Evolutionary conservation across 2,329 filamentous ascomycete genomes (phyloP), one percentile per base, ranked within the genome.

Genomic region (Neofusicoccum parvum): DNA sequence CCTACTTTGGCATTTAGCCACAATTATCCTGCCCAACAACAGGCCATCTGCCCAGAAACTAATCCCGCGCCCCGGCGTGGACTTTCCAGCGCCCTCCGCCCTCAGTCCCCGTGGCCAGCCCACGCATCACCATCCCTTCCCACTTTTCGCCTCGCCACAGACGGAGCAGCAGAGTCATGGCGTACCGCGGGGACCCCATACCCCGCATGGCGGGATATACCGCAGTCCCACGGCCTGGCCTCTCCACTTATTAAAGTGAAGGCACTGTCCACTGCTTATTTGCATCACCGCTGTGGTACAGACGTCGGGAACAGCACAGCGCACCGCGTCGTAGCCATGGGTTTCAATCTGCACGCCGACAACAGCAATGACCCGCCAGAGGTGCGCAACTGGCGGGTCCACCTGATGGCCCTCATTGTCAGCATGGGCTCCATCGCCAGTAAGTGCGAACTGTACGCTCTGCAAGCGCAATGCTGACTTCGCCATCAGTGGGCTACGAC

Each of bases 351-450:
- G 65, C 73, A 75, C 66, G 74, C 74, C 60, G 68, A 70, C 20
- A 73, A 73, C 54, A 76, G 72, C 66, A 67, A 73, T 67, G 74
- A 76, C 67, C 74, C 74, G 50, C 74, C 73, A 51, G 72, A 75
- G 69, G 74, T 76, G 67, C 73, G 74, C 64, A 76, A 75, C 56
- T 75, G 74, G 74, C 70, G 74, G 49, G 74, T 75, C 60, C 74
- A 75, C 69, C 67, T 74, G 46, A 75, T 75, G 50, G 73, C 73
- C 37, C 66, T 74, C 45, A 74, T 75, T 43, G 72, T 73, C 17
- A 77, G 74, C 7, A 78, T 79, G 75, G 76, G 75, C 20, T 72
- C 75, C 37, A 69, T 79, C 62, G 76, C 76, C 37, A 79, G 70
- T 74, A 69, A 54, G 70, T 68, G 12, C 12, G 9, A 4, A 7